Evolutionary conservation across 2,329 filamentous ascomycete species (phyloP), one percentile per base, ranked within the genome.

Genomic region (Apiospora marii): DNA sequence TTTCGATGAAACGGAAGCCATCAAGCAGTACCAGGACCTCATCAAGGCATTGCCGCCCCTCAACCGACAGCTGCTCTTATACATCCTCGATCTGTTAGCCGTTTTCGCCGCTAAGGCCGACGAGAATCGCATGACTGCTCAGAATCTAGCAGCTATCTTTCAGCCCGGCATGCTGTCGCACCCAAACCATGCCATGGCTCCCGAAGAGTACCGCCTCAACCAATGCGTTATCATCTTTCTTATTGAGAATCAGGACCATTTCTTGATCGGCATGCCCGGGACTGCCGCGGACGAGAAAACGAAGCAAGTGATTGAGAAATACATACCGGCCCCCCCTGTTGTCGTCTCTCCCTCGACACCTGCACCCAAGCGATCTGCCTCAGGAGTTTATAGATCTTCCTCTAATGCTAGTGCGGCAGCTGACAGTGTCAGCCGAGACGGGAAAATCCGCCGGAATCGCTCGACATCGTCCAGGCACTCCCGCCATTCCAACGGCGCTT

Each of bases 231-330:
- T 99, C 75, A 98, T 99, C 69, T 99, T 99, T 82, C 85, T 99
- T 77, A 99, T 99, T 76, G 95, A 98, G 80, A 98, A 99, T 79
- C 96, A 99, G 82, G 96, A 99, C 79, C 94, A 98, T 82, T 99
- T 99, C 86, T 86, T 99, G 76, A 97, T 99, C 75, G 96, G 96
- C 71, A 99, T 99, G 96, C 94, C 95, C 80, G 96, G 96, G 64
- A 98, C 95, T n/a, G 95, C 91, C n/a, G 94, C 95, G n/a, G 95
- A 98, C 80, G 94, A 97, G 80, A 92, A 89, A 80, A 92, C 90
- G 0, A 88, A 89, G 76, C 85, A 89, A 77, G 88, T 90, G 77
- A 88, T 92, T 61, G 87, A 91, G 75, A 92, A 95, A 79, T 94
- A 93, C 72, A 92, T 92, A 3, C 89, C 90, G 4, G 58, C 58